Percentiles rank a stretch among this genome's conserved stretches.
Evolutionary conservation across 495 filamentous ascomycete species (phyloP).

Genomic region (Xylaria palmicola): DNA sequence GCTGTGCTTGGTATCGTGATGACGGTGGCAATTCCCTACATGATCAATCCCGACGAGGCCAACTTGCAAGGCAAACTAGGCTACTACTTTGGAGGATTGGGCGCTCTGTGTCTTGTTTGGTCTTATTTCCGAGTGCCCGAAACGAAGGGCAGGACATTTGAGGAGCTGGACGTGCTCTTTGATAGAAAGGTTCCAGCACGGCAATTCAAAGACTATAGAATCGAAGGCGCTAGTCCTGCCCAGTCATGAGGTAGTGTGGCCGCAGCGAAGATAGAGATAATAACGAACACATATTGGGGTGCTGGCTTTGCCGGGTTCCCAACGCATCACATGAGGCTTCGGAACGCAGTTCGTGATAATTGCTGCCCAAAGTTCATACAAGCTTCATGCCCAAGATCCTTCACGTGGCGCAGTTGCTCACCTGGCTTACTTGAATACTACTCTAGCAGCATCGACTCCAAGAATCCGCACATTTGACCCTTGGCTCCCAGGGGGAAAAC

Average conservation of each 20-base stretch:
- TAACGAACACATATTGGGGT: neutral
- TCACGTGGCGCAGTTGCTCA: slow-evolving; percentile 5
- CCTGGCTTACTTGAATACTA: slow-evolving; percentile 1
- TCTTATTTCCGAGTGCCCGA: slow-evolving; percentile 61
- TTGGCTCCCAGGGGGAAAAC: neutral
- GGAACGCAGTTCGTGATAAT: neutral
- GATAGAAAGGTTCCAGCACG: slow-evolving; percentile 54
- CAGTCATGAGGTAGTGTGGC: slow-evolving; percentile 11
- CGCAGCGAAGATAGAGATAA: neutral
- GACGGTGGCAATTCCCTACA: slow-evolving; percentile 63
- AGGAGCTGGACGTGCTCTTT: slow-evolving; percentile 56
- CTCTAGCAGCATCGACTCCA: neutral
- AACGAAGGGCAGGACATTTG: slow-evolving; percentile 57
- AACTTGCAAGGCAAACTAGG: slow-evolving; percentile 65
- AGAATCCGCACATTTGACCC: neutral
- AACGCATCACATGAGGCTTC: neutral
- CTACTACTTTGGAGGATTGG: slow-evolving; percentile 64
- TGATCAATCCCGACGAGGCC: slow-evolving; percentile 64
- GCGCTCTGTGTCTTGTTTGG: slow-evolving; percentile 42
- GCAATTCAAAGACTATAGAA: slow-evolving; percentile 42
- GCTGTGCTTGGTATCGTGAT: slow-evolving; percentile 58
- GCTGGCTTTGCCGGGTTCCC: too few relatives aligned
- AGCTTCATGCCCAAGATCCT: neutral
- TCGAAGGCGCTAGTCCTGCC: slow-evolving; percentile 22
- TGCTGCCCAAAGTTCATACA: slow-evolving; percentile 1